Conservation (phyloP, 306 rosid species). For the Trifolium subterraneum region DNA sequence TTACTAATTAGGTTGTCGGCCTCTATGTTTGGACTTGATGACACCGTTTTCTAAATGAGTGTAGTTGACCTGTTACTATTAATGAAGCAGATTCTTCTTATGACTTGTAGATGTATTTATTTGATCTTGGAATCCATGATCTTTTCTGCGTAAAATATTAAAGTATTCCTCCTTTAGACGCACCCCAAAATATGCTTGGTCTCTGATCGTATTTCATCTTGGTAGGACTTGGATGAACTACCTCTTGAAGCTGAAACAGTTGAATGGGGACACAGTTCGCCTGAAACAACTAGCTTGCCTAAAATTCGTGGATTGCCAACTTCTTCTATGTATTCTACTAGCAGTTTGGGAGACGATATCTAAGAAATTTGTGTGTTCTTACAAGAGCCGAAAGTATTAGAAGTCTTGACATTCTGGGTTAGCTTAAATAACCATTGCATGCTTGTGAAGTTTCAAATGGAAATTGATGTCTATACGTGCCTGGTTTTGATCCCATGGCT, state of each 20-base stretch:
- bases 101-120: constrained; percentile 13
- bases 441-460: constrained; percentile 69
- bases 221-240: constrained; percentile 82
- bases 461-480: constrained; percentile 49
- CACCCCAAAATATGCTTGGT: constrained; percentile 22
- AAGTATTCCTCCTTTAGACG: too few species aligned
- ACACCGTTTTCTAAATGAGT: background rate
- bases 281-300: constrained; percentile 79
- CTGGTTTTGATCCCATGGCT: constrained; percentile 53
- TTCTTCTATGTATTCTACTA: constrained; percentile 60
- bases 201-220: constrained; percentile 40
- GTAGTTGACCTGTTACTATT: constrained; percentile 12
- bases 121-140: constrained; percentile 25
- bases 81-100: constrained; percentile 7
- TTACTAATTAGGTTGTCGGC: background rate
- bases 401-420: constrained; percentile 71
- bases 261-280: constrained; percentile 74
- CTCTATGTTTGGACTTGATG: constrained; percentile 27
- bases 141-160: background rate
- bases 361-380: constrained; percentile 38
- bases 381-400: constrained; percentile 54
- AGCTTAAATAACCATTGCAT: constrained; percentile 52
- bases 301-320: constrained; percentile 68
- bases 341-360: constrained; percentile 48
- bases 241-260: constrained; percentile 88